A percentile compares a stretch with the other conserved stretches of the same genome.
Conservation (phyloP, 176 grass and related monocot species). For the Rhynchospora tenuis region DNA sequence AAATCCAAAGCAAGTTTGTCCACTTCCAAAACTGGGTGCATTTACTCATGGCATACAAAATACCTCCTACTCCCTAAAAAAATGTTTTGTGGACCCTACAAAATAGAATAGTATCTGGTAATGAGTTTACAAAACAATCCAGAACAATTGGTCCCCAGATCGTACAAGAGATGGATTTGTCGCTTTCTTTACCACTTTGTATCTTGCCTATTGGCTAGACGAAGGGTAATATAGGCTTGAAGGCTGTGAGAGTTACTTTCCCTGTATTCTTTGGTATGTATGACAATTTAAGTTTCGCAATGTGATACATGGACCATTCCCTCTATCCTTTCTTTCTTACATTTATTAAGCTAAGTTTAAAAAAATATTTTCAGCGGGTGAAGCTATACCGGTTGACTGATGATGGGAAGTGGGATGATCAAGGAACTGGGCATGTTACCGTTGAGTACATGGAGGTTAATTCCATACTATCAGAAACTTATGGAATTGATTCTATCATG, state of each 20-base stretch:
- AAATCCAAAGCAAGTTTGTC: not conserved
- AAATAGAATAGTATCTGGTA: not conserved
- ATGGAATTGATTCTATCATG: not conserved
- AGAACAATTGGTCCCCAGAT: not conserved
- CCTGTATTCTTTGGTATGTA: not conserved
- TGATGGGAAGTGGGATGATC: slow-evolving; percentile 69
- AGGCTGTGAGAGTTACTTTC: not conserved
- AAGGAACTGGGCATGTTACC: slow-evolving; percentile 69
- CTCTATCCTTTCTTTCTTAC: not conserved
- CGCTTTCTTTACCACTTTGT: not conserved
- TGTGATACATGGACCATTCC: not conserved
- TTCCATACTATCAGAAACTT: not conserved
- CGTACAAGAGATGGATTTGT: not conserved
- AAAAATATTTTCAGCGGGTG: slow-evolving; percentile 57
- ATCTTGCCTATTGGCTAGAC: not conserved
- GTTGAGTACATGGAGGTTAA: slow-evolving; percentile 69
- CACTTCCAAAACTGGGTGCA: not conserved
- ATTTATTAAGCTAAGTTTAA: not conserved
- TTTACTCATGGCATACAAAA: not conserved
- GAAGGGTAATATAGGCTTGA: not conserved
- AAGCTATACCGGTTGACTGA: slow-evolving; percentile 54
- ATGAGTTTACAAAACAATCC: not conserved
- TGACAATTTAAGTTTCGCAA: not conserved
- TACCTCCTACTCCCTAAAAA: not conserved
- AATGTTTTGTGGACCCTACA: not conserved